These are phyloP conservation scores for Hypoxylon rubiginosum DNA, from an alignment of 2,329 filamentous ascomycete genomes.

Conservation along the genomic window DNA sequence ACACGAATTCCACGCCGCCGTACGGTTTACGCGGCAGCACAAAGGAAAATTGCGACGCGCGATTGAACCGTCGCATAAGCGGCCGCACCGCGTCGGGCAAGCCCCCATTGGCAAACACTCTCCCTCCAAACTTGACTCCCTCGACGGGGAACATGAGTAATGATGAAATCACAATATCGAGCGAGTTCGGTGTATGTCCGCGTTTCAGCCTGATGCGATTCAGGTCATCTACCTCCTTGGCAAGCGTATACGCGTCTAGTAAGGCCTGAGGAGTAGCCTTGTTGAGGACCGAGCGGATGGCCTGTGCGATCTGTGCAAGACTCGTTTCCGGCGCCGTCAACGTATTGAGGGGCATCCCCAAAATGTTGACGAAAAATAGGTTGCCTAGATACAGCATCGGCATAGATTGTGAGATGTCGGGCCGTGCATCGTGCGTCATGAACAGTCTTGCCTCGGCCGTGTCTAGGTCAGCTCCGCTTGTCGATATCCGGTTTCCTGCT, in stretches of 20 bases:
- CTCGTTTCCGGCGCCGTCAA: conserved; percentile 13
- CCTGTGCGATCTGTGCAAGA: conserved; percentile 17
- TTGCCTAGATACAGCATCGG: conserved; percentile 37
- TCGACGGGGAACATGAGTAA: conserved; percentile 21
- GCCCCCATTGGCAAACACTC: conserved; percentile 29
- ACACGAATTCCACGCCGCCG: conserved; percentile 35
- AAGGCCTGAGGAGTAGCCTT: conserved; percentile 3
- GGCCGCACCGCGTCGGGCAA: conserved; percentile 23
- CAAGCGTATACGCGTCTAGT: conserved; percentile 26
- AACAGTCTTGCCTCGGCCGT: conserved; percentile 2
- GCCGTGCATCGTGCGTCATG: conserved; percentile 23
- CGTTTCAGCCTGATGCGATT: conserved; percentile 11
- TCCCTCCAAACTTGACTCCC: conserved; percentile 18
- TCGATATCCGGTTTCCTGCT: too few species aligned
- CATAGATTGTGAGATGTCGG: conserved; percentile 21
- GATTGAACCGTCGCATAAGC: conserved; percentile 25
- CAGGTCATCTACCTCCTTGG: conserved; percentile 17
- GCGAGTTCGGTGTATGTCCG: too few species aligned
- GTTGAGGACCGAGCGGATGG: conserved; percentile 17
- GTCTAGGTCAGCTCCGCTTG: not conserved
- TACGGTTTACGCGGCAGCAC: conserved; percentile 27
- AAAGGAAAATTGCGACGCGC: conserved; percentile 11
- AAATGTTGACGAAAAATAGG: conserved; percentile 14
- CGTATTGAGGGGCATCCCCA: conserved; percentile 1
- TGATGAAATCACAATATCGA: conserved; percentile 24